Percentiles rank a stretch among this genome's conserved stretches.
Conservation (phyloP, 2,329 filamentous ascomycete species). For the Alternaria triticimaculans region DNA sequence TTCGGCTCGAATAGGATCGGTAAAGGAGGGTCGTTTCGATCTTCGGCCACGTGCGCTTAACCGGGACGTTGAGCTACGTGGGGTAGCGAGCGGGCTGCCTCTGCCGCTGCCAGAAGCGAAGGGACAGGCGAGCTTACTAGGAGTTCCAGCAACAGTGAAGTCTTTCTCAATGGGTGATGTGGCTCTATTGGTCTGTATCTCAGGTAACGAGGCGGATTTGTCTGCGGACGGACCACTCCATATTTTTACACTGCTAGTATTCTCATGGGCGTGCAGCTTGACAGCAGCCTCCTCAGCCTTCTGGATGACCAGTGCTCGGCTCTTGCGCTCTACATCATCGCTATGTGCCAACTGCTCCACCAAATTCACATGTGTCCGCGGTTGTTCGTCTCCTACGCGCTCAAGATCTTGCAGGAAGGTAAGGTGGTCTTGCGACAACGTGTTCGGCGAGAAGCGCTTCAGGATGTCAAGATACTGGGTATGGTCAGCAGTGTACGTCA, state of each 20-base stretch:
- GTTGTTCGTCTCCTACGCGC: constrained; percentile 39
- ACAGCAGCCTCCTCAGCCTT: constrained; percentile 43
- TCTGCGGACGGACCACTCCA: constrained; percentile 51
- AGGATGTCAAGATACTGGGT: constrained; percentile 49
- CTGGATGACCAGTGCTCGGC: constrained; percentile 42
- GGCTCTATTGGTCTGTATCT: constrained; percentile 43
- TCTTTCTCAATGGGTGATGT: constrained; percentile 74
- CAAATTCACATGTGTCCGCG: constrained; percentile 37
- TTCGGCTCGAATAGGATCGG: constrained; percentile 52
- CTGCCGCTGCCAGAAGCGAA: constrained; percentile 65
- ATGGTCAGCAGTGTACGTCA: constrained; percentile 26
- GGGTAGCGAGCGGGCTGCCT: constrained; percentile 53
- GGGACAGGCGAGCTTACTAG: constrained; percentile 80
- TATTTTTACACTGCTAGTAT: constrained; percentile 46
- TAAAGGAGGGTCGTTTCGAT: constrained; percentile 52
- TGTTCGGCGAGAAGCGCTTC: constrained; percentile 49
- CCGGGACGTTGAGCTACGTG: constrained; percentile 50
- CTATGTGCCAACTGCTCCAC: constrained; percentile 45
- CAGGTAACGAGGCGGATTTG: constrained; percentile 27
- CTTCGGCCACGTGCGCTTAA: constrained; percentile 44
- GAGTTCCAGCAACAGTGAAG: constrained; percentile 85
- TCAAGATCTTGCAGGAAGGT: constrained; percentile 50
- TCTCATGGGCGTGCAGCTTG: constrained; percentile 31
- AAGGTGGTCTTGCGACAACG: constrained; percentile 49
- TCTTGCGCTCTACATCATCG: constrained; percentile 44